Evolutionary conservation across 345 rosid species (phyloP).

Genomic region (Cardiospermum halicacabum): DNA sequence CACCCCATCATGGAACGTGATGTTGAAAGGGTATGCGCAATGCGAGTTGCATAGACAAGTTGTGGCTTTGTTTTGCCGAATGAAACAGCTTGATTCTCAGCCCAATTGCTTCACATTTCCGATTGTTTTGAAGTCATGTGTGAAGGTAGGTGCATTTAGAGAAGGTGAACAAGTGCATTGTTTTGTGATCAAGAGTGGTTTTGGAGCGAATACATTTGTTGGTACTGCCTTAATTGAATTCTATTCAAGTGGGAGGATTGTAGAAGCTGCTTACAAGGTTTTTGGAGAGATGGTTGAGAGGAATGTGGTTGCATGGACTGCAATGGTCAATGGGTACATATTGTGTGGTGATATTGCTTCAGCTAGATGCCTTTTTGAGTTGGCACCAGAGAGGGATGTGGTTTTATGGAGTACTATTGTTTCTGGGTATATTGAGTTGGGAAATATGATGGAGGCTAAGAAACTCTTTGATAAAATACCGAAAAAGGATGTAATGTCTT

Average conservation of each 20-base stretch:
- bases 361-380: constrained; percentile 58
- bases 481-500: constrained; percentile 64
- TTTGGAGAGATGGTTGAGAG: constrained; percentile 63
- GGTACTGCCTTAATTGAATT: constrained; percentile 66
- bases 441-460: constrained; percentile 55
- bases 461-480: constrained; percentile 69
- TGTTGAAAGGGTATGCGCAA: constrained; percentile 50
- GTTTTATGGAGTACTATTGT: constrained; percentile 79
- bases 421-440: constrained; percentile 54
- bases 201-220: constrained; percentile 42
- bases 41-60: constrained; percentile 35
- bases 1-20: constrained; percentile 52
- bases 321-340: constrained; percentile 56
- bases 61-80: constrained; percentile 35
- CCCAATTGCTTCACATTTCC: constrained; percentile 83
- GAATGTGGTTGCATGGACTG: constrained; percentile 77
- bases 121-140: constrained; percentile 53
- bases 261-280: constrained; percentile 48
- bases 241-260: constrained; percentile 44
- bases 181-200: constrained; percentile 57
- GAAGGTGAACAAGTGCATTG: constrained; percentile 67
- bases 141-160: constrained; percentile 37
- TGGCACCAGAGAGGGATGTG: constrained; percentile 68
- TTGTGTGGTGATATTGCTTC: constrained; percentile 42
- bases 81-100: constrained; percentile 41